Evolutionary conservation across 176 grass and related monocot genomes (phyloP).

Genomic region (Poa pratensis): DNA sequence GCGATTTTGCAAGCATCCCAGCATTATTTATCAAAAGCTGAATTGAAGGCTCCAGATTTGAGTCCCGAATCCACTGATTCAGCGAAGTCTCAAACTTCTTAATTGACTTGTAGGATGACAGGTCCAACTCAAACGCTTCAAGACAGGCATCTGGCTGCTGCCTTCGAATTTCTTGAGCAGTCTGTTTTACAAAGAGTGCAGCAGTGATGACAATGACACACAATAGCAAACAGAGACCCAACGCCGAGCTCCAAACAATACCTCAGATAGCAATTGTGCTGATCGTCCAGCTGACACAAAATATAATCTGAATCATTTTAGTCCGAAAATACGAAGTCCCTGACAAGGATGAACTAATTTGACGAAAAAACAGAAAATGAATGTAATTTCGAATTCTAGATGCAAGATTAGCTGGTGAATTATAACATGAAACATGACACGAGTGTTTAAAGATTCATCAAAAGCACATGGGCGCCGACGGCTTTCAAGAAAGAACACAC

Average conservation of each 20-base stretch:
- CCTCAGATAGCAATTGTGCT: constrained; percentile 56
- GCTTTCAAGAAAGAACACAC: not conserved
- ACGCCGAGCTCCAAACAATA: constrained; percentile 39
- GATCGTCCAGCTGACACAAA: constrained; percentile 65
- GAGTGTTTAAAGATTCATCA: not conserved
- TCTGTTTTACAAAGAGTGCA: constrained; percentile 49
- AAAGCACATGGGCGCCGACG: no score
- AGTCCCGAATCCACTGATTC: constrained; percentile 65
- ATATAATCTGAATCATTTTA: constrained; percentile 12
- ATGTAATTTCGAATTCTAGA: not conserved
- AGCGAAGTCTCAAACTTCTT: constrained; percentile 66
- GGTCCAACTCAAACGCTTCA: constrained; percentile 66
- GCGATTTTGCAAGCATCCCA: constrained; percentile 81
- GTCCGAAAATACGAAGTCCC: constrained; percentile 1
- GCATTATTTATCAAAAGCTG: constrained; percentile 96
- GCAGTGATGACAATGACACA: constrained; percentile 6
- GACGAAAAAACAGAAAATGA: not conserved
- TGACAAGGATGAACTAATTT: constrained; percentile 10
- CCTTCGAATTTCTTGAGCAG: constrained; percentile 60
- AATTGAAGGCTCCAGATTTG: constrained; percentile 58
- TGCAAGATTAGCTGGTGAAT: not conserved
- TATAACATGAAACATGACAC: not conserved
- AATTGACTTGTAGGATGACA: constrained; percentile 81
- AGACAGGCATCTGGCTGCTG: constrained; percentile 53
- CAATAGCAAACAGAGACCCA: constrained; percentile 26